Evolutionary conservation across 2,329 filamentous ascomycete genomes (phyloP), one percentile per base, ranked within the genome.

Genomic region (Trichoderma asperellum): DNA sequence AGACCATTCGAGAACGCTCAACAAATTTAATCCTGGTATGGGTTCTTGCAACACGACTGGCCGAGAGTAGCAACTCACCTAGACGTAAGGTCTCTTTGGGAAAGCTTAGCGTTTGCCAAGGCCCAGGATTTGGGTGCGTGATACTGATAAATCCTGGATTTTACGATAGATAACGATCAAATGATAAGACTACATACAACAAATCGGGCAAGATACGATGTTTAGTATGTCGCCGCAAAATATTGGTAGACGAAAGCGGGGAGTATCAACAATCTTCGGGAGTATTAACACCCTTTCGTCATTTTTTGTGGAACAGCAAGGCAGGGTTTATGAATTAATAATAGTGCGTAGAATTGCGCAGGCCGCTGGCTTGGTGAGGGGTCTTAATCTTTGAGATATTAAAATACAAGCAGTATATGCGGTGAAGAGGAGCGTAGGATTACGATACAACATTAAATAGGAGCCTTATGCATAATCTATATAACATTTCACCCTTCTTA

Each of bases 161-260:
- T 47, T 61, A 16, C 40, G 58, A 61, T 47, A 61, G n/a, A 37
- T 61, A 49, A 11, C 32, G 49, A 49, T 47, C 18, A 47, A 32
- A 61, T 61, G 58, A 61, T 61, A 61, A 61, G 58, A 32, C 58
- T 40, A 27, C 32, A 61, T 14, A 21, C 16, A 21, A 32, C 47
- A 49, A 49, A 47, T 61, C 32, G 58, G n/a, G 12, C 18, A 40
- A 21, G 34, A 49, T 24, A 24, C 21, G n/a, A 24, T 11, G n/a
- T 21, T 24, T 11, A 24, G 10, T 21, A 21, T 12, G 21, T 24
- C n/a, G 24, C 37, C 27, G 32, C 37, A 49, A 47, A 14, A 27
- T 21, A 24, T 47, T 32, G 58, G 43, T 49, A 61, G 37, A 40
- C 43, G 37, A 49, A 61, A 61, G 58, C 16, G 58, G 37, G 37